These are phyloP conservation scores for Novakomyces olei DNA, from an alignment of 805 yeast species.

Conservation along the genomic window DNA sequence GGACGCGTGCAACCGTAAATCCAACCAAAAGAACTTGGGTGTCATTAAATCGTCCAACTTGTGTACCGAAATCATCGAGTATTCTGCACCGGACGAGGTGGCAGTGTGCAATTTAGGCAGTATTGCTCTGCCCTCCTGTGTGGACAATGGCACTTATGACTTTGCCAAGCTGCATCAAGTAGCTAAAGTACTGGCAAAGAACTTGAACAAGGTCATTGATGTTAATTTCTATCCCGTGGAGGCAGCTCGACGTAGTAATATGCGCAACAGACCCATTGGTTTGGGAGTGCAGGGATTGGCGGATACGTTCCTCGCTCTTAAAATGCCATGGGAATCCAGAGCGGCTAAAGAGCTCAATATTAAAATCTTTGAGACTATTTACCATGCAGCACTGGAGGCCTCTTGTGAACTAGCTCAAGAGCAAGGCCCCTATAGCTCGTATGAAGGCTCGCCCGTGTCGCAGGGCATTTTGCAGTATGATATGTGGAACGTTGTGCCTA, in stretches of 20 bases:
- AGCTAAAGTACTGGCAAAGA: constrained; percentile 53
- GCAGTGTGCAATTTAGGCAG: constrained; percentile 94
- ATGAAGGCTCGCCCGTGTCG: constrained; percentile 75
- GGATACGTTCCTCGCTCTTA: constrained; percentile 57
- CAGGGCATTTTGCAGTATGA: constrained; percentile 70
- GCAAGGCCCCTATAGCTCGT: constrained; percentile 51
- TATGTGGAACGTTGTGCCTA: constrained; percentile 61
- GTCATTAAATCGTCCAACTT: constrained; percentile 79
- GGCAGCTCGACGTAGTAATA: constrained; percentile 52
- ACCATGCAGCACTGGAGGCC: constrained; percentile 78
- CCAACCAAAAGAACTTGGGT: constrained; percentile 83
- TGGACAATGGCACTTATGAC: constrained; percentile 36
- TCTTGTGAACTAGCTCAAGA: constrained; percentile 57
- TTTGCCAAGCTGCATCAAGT: constrained; percentile 54
- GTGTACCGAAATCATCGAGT: constrained; percentile 87
- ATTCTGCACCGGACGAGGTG: constrained; percentile 74
- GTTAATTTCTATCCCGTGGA: constrained; percentile 65
- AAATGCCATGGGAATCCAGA: constrained; percentile 67
- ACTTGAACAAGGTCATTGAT: constrained; percentile 68
- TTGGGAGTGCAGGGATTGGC: constrained; percentile 96
- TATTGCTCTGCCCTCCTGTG: constrained; percentile 63
- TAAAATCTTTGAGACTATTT: constrained; percentile 84
- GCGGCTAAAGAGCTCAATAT: constrained; percentile 56
- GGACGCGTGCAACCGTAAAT: constrained; percentile 70
- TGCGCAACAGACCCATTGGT: constrained; percentile 82